Conservation (phyloP, 495 filamentous ascomycete genomes). For the Podospora pseudoanserina region DNA sequence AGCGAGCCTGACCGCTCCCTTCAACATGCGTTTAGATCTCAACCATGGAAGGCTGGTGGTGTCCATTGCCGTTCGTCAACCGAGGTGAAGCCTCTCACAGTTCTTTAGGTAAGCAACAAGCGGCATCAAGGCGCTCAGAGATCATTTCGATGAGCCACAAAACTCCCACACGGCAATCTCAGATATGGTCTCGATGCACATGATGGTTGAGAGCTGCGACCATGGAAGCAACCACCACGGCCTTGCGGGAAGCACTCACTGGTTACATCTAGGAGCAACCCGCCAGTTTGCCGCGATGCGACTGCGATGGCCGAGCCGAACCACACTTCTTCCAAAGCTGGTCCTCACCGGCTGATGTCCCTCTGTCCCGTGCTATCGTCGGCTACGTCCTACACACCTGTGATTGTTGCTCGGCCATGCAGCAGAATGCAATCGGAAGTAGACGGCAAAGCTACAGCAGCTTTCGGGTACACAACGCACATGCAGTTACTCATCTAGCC, state of each 20-base stretch:
- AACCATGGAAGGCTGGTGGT: too few species aligned
- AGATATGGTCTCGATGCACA: conserved; percentile 21
- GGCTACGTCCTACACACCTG: not conserved
- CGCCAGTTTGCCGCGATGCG: conserved; percentile 10
- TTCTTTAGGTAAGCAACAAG: not conserved
- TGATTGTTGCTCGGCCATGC: conserved; percentile 3
- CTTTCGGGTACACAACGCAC: not conserved
- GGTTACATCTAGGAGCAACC: not conserved
- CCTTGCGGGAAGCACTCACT: not conserved
- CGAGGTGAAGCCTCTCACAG: not conserved
- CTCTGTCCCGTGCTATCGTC: conserved; percentile 18
- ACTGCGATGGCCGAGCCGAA: conserved; percentile 22
- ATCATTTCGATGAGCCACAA: not conserved
- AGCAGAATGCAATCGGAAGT: conserved; percentile 18
- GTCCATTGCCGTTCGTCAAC: not conserved
- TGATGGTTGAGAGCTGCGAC: conserved; percentile 30
- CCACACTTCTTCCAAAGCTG: conserved; percentile 20
- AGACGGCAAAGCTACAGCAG: conserved; percentile 17
- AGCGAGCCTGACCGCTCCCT: not conserved
- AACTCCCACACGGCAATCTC: not conserved
- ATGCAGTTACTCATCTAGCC: not conserved
- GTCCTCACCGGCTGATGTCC: conserved; percentile 23
- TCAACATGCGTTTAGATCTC: not conserved
- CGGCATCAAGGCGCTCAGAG: not conserved
- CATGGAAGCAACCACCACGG: conserved; percentile 21